A percentile compares a stretch with the other conserved stretches of the same genome.
Conservation (phyloP, 257 asterid genomes). For the Verbascum thapsus region DNA sequence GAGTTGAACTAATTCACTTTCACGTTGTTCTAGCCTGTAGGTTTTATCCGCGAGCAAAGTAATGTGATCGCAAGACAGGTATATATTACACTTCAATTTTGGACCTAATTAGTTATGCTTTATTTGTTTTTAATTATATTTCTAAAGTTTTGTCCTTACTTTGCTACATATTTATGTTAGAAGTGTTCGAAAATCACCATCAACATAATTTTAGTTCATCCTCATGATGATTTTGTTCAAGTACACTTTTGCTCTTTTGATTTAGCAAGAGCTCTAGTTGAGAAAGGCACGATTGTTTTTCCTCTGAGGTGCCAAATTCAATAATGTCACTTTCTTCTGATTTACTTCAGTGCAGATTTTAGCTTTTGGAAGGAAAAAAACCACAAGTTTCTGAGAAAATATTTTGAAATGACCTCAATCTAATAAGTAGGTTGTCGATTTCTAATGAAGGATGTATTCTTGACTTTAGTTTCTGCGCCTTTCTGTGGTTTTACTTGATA, state of each 20-base stretch:
- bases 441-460: background rate
- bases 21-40: constrained; percentile 76
- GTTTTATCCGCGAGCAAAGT: constrained; percentile 91
- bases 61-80: constrained; percentile 87
- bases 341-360: constrained; percentile 18
- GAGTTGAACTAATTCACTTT: constrained; percentile 28
- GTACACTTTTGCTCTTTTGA: background rate
- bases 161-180: constrained; percentile 11
- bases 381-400: constrained; percentile 2
- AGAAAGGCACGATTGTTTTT: background rate
- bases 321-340: background rate
- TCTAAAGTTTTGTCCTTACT: background rate
- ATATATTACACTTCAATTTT: constrained; percentile 27
- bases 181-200: constrained; percentile 2
- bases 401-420: constrained; percentile 10
- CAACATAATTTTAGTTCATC: constrained; percentile 23
- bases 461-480: constrained; percentile 3
- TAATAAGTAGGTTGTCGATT: constrained; percentile 10
- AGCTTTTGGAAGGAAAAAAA: no score
- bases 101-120: constrained; percentile 21
- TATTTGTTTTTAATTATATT: background rate
- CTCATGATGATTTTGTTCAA: constrained; percentile 16
- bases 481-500: constrained; percentile 16
- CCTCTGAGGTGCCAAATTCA: background rate
- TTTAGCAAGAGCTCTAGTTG: constrained; percentile 23